Percentiles rank a stretch among this genome's conserved stretches.
Evolutionary conservation across 805 yeast species (phyloP).

Genomic region (Ogataea trehaloabstinens): DNA sequence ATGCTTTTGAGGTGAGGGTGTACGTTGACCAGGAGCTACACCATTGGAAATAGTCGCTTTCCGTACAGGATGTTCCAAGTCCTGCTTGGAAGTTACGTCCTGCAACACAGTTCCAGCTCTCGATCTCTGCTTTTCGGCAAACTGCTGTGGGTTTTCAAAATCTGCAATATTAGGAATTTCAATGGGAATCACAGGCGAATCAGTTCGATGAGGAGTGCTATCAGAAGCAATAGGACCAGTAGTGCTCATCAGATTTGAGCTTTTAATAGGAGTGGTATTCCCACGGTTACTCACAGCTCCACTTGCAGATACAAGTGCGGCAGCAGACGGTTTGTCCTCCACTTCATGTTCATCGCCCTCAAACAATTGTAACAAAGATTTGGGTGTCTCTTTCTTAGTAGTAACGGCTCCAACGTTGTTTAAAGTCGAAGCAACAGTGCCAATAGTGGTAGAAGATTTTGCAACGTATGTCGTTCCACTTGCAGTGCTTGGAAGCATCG

Average conservation of each 20-base stretch:
- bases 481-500: slow-evolving; percentile 17
- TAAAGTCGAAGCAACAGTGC: slow-evolving; percentile 8
- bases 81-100: slow-evolving; percentile 26
- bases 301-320: slow-evolving; percentile 1
- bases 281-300: background rate
- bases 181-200: slow-evolving; percentile 7
- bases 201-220: background rate
- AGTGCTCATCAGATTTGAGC: background rate
- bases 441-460: slow-evolving; percentile 14
- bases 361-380: slow-evolving; percentile 67
- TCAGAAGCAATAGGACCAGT: background rate
- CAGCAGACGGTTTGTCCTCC: background rate
- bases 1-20: slow-evolving; percentile 46
- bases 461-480: slow-evolving; percentile 17
- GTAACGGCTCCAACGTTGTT: slow-evolving; percentile 8
- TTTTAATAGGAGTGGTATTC: background rate
- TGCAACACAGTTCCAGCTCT: slow-evolving; percentile 44
- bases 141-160: slow-evolving; percentile 17
- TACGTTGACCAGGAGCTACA: slow-evolving; percentile 36
- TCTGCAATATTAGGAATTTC: slow-evolving; percentile 46
- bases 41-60: slow-evolving; percentile 40
- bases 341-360: slow-evolving; percentile 46
- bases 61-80: slow-evolving; percentile 23
- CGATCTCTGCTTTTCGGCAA: slow-evolving; percentile 19
- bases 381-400: slow-evolving; percentile 57